Percentiles rank a stretch among this genome's conserved stretches.
These are phyloP conservation scores for Flaveria floridana DNA, from an alignment of 140 eudicot genomes.

Conservation along the genomic window DNA sequence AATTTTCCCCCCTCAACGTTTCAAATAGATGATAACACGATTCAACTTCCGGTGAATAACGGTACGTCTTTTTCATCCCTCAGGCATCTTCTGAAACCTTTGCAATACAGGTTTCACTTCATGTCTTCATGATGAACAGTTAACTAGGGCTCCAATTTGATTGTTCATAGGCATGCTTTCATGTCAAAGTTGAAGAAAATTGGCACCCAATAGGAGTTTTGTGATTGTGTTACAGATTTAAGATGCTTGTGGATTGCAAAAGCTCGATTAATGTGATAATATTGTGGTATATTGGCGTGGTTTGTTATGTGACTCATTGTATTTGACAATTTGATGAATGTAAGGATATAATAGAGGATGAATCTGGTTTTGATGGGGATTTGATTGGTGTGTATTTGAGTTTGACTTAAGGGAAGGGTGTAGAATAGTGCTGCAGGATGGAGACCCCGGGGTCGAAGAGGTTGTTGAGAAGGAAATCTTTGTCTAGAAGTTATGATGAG, in stretches of 20 bases:
- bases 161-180: not conserved
- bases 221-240: not conserved
- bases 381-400: not conserved
- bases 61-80: slow-evolving; percentile 31
- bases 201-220: not conserved
- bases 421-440: slow-evolving; percentile 31
- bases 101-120: slow-evolving; percentile 10
- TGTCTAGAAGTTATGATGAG: slow-evolving; percentile 67
- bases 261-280: not conserved
- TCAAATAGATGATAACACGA: slow-evolving; percentile 31
- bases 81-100: not conserved
- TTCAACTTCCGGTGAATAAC: slow-evolving; percentile 30
- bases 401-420: slow-evolving; percentile 10
- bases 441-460: slow-evolving; percentile 54
- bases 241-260: slow-evolving; percentile 19
- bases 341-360: slow-evolving; percentile 4
- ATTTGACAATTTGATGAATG: not conserved
- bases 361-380: not conserved
- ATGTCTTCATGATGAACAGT: not conserved
- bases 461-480: slow-evolving; percentile 58
- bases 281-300: not conserved
- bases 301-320: slow-evolving; percentile 22
- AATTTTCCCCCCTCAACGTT: slow-evolving; percentile 34
- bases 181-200: slow-evolving; percentile 14
- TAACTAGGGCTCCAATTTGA: slow-evolving; percentile 30